Evolutionary conservation across 2,329 filamentous ascomycete genomes (phyloP).

Genomic region (Colletotrichum sansevieriae): DNA sequence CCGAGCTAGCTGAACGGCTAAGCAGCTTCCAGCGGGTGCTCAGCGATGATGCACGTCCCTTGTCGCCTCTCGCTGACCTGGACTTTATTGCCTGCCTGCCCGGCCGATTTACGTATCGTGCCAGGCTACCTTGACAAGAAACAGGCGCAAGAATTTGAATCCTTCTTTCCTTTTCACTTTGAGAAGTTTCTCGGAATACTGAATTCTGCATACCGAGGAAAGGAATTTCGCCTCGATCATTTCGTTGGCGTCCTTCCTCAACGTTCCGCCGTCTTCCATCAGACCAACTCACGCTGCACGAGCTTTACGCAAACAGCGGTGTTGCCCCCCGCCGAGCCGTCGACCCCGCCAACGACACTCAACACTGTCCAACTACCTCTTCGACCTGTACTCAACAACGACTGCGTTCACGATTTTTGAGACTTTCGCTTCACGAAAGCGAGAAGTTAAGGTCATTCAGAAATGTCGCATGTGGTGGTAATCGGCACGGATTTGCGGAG

Average conservation of each 20-base stretch:
- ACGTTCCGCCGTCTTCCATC: slow-evolving; percentile 30
- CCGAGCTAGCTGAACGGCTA: slow-evolving; percentile 35
- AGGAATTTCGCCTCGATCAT: not conserved
- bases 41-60: slow-evolving; percentile 37
- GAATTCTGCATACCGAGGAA: not conserved
- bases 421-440: no score
- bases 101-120: slow-evolving; percentile 19
- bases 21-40: slow-evolving; percentile 33
- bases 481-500: slow-evolving; percentile 84
- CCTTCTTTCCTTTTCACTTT: no score
- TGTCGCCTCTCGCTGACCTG: slow-evolving; percentile 34
- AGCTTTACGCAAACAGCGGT: slow-evolving; percentile 31
- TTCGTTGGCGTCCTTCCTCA: not conserved
- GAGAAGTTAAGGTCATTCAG: slow-evolving; percentile 39
- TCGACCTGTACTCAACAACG: slow-evolving; percentile 6
- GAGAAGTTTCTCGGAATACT: not conserved
- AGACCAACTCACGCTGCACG: slow-evolving; percentile 16
- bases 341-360: slow-evolving; percentile 32
- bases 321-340: slow-evolving; percentile 30
- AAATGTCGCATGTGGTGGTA: slow-evolving; percentile 90
- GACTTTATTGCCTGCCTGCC: slow-evolving; percentile 42
- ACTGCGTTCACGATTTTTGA: no score
- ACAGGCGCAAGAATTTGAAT: no score
- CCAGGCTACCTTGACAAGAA: not conserved
- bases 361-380: not conserved